A percentile compares a stretch with the other conserved stretches of the same genome.
Evolutionary conservation across 2,329 filamentous ascomycete genomes (phyloP).

Genomic region (Trichoderma pleuroti): DNA sequence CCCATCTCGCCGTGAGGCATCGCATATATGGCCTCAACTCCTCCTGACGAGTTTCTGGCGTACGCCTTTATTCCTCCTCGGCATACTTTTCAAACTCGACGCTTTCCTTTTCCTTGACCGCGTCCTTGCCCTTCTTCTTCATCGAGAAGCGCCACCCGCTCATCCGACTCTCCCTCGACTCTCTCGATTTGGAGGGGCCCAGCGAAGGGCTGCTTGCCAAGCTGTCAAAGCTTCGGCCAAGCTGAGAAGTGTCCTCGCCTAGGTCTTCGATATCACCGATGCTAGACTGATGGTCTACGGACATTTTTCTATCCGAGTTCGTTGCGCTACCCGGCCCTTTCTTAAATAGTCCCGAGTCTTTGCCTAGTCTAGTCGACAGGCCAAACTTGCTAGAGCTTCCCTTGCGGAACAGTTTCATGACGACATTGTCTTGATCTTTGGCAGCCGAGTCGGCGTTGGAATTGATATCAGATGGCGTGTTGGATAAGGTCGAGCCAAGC

Average conservation of each 20-base stretch:
- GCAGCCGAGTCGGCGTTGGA: constrained; percentile 36
- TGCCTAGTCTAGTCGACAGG: constrained; percentile 54
- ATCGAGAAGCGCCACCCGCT: constrained; percentile 55
- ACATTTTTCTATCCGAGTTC: constrained; percentile 55
- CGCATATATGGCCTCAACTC: background rate
- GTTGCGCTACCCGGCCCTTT: constrained; percentile 56
- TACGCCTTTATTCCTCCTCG: constrained; percentile 30
- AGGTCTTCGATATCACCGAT: constrained; percentile 55
- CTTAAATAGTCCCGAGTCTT: constrained; percentile 55
- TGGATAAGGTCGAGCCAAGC: constrained; percentile 54
- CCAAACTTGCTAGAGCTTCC: constrained; percentile 64
- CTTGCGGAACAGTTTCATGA: constrained; percentile 61
- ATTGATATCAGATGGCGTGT: constrained; percentile 53
- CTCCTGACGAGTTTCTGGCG: background rate
- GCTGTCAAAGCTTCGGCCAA: constrained; percentile 55
- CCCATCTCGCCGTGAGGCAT: background rate
- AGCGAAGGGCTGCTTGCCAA: constrained; percentile 54
- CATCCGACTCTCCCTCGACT: constrained; percentile 48
- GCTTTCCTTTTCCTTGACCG: constrained; percentile 47
- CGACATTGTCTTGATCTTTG: constrained; percentile 55
- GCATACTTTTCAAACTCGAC: constrained; percentile 45
- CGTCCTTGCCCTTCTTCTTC: constrained; percentile 57
- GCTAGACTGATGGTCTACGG: constrained; percentile 53
- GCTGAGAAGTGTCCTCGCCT: constrained; percentile 41
- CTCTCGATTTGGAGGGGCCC: constrained; percentile 48